Percentiles rank a stretch among this genome's conserved stretches.
phyloP scores from a whole-genome alignment of 1,284 basidiomycete species.

The Cryptococcus sp. region DNA sequence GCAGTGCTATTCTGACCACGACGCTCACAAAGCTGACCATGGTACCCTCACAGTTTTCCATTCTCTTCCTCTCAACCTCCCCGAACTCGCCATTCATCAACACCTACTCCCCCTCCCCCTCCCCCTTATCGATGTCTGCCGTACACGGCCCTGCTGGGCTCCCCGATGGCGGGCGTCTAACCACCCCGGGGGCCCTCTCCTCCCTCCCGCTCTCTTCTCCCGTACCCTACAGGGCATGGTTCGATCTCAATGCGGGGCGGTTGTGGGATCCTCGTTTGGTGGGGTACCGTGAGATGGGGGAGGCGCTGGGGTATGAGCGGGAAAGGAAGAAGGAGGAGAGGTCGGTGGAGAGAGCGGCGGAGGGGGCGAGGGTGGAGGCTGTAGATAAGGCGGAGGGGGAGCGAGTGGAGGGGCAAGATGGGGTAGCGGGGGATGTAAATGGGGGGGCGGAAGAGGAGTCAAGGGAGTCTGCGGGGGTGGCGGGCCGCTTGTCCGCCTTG shows the following conservation, averaged over 20 bases:
- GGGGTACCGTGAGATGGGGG: constrained; percentile 26
- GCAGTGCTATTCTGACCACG: neutral
- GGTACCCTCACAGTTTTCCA: constrained; percentile 22
- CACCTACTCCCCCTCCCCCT: neutral
- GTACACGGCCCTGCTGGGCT: neutral
- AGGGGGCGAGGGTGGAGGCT: neutral
- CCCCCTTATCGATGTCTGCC: neutral
- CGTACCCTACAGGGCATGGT: constrained; percentile 28
- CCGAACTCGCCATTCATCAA: constrained; percentile 40
- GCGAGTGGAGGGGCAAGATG: neutral
- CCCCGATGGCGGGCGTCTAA: neutral
- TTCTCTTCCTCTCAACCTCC: constrained; percentile 39
- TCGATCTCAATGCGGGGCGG: constrained; percentile 29
- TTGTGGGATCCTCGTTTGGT: constrained; percentile 35
- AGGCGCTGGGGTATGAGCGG: constrained; percentile 2
- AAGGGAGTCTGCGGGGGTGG: neutral
- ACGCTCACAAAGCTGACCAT: too few species aligned
- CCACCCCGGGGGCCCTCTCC: constrained; percentile 4
- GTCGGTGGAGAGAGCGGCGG: neutral
- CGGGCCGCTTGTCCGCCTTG: neutral
- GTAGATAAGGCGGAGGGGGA: neutral
- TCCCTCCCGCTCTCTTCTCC: constrained; percentile 16
- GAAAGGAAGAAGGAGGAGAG: neutral
- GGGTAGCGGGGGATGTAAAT: neutral
- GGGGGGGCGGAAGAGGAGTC: neutral